phyloP scores from a whole-genome alignment of 768 basidiomycete genomes.

The Mycena rosella region DNA sequence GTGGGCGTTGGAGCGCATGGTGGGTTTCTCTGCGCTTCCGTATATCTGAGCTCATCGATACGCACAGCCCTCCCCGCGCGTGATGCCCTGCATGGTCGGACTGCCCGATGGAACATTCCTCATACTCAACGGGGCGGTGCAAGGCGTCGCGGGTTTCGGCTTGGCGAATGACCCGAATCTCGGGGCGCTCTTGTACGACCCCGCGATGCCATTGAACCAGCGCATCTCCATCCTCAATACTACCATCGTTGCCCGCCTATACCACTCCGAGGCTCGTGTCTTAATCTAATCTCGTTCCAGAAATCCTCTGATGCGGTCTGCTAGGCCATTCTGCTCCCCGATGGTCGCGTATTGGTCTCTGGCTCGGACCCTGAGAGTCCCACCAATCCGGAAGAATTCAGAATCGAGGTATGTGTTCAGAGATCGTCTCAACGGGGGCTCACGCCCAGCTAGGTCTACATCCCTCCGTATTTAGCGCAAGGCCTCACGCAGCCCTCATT shows the following conservation, averaged over 20 bases:
- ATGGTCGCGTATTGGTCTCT: conserved; percentile 70
- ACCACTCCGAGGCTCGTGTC: conserved; percentile 47
- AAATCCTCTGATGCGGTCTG: conserved; percentile 41
- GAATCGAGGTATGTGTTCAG: conserved; percentile 65
- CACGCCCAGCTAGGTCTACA: conserved; percentile 65
- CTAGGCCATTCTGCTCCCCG: conserved; percentile 68
- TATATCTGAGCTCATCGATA: not conserved
- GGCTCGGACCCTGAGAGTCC: conserved; percentile 64
- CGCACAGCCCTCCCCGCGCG: conserved; percentile 73
- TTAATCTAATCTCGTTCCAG: not conserved
- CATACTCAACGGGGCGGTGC: conserved; percentile 69
- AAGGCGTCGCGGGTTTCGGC: conserved; percentile 69
- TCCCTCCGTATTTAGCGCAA: conserved; percentile 87
- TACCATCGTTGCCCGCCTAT: conserved; percentile 66
- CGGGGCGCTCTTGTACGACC: conserved; percentile 67
- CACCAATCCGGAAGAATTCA: conserved; percentile 68
- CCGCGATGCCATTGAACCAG: conserved; percentile 56
- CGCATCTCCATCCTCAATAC: conserved; percentile 65
- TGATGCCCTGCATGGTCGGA: conserved; percentile 78
- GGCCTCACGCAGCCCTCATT: conserved; percentile 74
- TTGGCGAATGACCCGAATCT: conserved; percentile 63
- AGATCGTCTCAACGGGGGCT: no score
- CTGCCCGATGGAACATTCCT: conserved; percentile 71
- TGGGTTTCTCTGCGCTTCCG: conserved; percentile 47
- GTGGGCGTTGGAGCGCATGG: conserved; percentile 87